Conservation (phyloP, 2,329 filamentous ascomycete species). For the Neofusicoccum sp. region DNA sequence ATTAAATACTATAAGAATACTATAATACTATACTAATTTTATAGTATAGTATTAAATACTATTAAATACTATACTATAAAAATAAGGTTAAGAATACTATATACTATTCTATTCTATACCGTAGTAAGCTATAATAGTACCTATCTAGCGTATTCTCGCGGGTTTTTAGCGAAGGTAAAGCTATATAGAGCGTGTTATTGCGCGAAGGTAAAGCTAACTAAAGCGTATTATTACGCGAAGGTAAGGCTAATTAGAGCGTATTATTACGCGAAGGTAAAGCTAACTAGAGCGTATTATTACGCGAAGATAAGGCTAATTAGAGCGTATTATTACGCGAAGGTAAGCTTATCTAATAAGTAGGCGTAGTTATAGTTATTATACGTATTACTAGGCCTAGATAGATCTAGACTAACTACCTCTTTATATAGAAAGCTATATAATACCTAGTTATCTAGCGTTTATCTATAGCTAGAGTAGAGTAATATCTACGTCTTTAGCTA, state of each 20-base stretch:
- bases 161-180: neutral
- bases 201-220: neutral
- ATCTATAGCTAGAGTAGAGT: neutral
- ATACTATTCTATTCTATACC: no score
- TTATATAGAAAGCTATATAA: neutral
- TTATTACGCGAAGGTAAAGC: neutral
- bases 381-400: neutral
- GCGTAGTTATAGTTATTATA: neutral
- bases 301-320: neutral
- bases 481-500: neutral
- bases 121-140: no score
- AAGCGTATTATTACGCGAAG: neutral
- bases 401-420: neutral
- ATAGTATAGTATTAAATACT: no score
- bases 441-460: neutral
- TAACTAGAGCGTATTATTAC: neutral
- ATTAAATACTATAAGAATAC: neutral
- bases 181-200: neutral
- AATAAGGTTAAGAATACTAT: no score
- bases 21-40: neutral
- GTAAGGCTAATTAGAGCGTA: neutral
- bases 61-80: no score
- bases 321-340: neutral
- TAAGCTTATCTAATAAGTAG: neutral
- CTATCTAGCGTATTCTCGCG: neutral